Base-by-base conservation (phyloP, 1,284 basidiomycete species). In the Erythrobasidium hasegawianum region DNA sequence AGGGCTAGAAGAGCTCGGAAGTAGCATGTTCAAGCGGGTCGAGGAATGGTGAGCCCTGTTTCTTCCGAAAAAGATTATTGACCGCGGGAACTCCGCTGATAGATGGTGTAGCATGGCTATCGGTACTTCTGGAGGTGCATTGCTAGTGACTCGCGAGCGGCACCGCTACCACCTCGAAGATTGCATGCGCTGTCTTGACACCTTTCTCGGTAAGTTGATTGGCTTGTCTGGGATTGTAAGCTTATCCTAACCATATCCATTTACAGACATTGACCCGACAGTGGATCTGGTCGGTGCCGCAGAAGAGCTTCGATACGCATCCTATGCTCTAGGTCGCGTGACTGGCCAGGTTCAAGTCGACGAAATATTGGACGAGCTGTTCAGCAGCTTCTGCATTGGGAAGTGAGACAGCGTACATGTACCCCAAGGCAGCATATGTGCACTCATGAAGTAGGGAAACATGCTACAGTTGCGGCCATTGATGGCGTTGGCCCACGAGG, bases 381-480 rank as follows among this genome's bases (percentile, higher is more conserved):
- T 94, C 75, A 80, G 82, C 39, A 86, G 88, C 60, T 92, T 92
- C 76, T 92, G 89, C 74, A 89, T 92, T 65, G 90, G 90, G 9
- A 75, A 74, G 58, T 74, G 61, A 65, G 40, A 47, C n/a, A n/a
- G n/a, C n/a, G n/a, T n/a, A n/a, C n/a, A n/a, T n/a, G n/a, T n/a
- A n/a, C n/a, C n/a, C n/a, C n/a, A n/a, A n/a, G n/a, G n/a, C n/a
- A n/a, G n/a, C n/a, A n/a, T n/a, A n/a, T n/a, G n/a, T n/a, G n/a
- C n/a, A n/a, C n/a, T n/a, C n/a, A n/a, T n/a, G n/a, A n/a, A n/a
- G n/a, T n/a, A n/a, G n/a, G n/a, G n/a, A n/a, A n/a, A n/a, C n/a
- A n/a, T n/a, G n/a, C n/a, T n/a, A n/a, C n/a, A n/a, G n/a, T n/a
- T n/a, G n/a, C n/a, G n/a, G n/a, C n/a, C n/a, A n/a, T n/a, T n/a